Evolutionary conservation across 2,329 filamentous ascomycete species (phyloP).

Genomic region (Juglanconis sp.): DNA sequence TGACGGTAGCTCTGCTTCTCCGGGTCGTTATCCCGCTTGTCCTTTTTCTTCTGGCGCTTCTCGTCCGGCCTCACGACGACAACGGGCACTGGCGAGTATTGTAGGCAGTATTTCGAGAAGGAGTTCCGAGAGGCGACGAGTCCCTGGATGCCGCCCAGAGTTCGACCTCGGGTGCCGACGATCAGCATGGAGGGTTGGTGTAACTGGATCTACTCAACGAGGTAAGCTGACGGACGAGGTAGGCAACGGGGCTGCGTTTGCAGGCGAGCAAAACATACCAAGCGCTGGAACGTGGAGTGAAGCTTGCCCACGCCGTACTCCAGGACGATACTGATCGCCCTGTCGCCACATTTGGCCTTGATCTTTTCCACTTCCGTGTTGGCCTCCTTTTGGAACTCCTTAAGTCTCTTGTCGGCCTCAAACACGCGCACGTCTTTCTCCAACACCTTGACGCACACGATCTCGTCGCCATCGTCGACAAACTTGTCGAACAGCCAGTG

Average conservation of each 20-base stretch:
- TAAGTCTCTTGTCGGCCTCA: slow-evolving; percentile 47
- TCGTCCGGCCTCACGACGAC: slow-evolving; percentile 86
- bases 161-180: slow-evolving; percentile 82
- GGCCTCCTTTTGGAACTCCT: slow-evolving; percentile 72
- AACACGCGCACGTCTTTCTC: slow-evolving; percentile 74
- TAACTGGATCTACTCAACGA: slow-evolving; percentile 67
- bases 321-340: slow-evolving; percentile 80
- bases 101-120: slow-evolving; percentile 90
- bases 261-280: slow-evolving; percentile 53
- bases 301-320: slow-evolving; percentile 89
- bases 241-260: neutral
- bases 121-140: slow-evolving; percentile 75
- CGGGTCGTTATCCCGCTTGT: slow-evolving; percentile 76
- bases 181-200: slow-evolving; percentile 90
- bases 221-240: slow-evolving; percentile 1
- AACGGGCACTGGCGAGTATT: slow-evolving; percentile 89
- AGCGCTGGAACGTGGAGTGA: slow-evolving; percentile 83
- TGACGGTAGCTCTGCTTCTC: slow-evolving; percentile 71
- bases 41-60: slow-evolving; percentile 86
- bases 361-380: slow-evolving; percentile 71
- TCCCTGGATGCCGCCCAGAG: slow-evolving; percentile 80
- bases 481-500: slow-evolving; percentile 91
- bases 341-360: slow-evolving; percentile 71
- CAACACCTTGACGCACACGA: slow-evolving; percentile 84
- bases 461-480: slow-evolving; percentile 89